Conservation (phyloP, 2,329 filamentous ascomycete species). For the Fusarium scirpi region DNA sequence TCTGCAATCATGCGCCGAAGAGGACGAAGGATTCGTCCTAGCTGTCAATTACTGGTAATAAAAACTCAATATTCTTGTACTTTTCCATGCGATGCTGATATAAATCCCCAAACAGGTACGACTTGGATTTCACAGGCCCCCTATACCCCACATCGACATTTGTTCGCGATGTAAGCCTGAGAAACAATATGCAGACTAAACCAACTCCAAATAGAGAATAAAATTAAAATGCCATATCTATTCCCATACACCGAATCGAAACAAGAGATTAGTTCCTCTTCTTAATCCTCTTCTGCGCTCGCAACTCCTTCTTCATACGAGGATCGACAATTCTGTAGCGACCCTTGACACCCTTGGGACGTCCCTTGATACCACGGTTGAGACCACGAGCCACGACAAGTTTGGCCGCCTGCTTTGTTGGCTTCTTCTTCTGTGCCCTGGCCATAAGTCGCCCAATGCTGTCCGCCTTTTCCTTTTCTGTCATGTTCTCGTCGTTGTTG, state of each 20-base stretch:
- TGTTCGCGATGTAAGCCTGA: slow-evolving; percentile 56
- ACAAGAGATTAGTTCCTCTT: slow-evolving; percentile 66
- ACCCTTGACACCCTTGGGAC: slow-evolving; percentile 92
- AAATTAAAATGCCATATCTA: slow-evolving; percentile 30
- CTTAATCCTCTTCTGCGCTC: slow-evolving; percentile 86
- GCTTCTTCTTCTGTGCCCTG: slow-evolving; percentile 87
- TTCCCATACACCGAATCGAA: slow-evolving; percentile 7
- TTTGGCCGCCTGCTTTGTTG: slow-evolving; percentile 82
- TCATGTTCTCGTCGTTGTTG: slow-evolving; percentile 89
- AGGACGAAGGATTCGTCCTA: slow-evolving; percentile 79
- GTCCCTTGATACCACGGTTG: slow-evolving; percentile 86
- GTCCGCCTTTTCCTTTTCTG: slow-evolving; percentile 94
- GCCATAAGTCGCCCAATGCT: slow-evolving; percentile 85
- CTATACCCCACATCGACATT: slow-evolving; percentile 73
- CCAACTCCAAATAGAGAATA: slow-evolving; percentile 20
- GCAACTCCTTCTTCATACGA: slow-evolving; percentile 94
- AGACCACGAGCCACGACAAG: slow-evolving; percentile 88
- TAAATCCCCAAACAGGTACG: slow-evolving; percentile 68
- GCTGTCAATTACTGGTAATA: slow-evolving; percentile 85
- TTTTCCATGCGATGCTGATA: slow-evolving; percentile 1
- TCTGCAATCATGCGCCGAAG: slow-evolving; percentile 73
- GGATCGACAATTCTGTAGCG: slow-evolving; percentile 97
- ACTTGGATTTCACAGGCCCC: slow-evolving; percentile 79
- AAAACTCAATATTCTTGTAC: neutral
- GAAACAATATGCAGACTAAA: slow-evolving; percentile 19